phyloP scores from a whole-genome alignment of 106 monocot species.

The Posidonia australis region DNA sequence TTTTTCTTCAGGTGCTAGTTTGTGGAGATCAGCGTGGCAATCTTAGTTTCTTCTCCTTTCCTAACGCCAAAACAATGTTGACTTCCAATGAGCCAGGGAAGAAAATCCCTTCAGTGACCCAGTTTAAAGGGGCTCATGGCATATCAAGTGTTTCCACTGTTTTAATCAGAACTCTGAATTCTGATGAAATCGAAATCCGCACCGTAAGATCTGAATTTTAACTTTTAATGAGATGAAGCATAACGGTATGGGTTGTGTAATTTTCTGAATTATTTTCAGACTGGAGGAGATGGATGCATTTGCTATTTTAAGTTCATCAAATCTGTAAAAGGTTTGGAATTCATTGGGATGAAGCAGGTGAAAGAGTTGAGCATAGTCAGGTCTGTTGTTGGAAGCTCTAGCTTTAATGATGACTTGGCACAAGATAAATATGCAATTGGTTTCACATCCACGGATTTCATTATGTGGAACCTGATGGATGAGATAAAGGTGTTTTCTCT shows the following conservation, averaged over 20 bases:
- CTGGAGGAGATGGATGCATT: constrained; percentile 97
- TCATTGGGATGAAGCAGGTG: constrained; percentile 85
- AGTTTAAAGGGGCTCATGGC: constrained; percentile 97
- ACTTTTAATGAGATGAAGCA: neutral
- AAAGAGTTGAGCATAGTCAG: constrained; percentile 72
- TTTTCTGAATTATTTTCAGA: constrained; percentile 32
- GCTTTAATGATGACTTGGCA: constrained; percentile 13
- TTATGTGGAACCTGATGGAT: constrained; percentile 65
- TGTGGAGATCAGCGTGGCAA: constrained; percentile 94
- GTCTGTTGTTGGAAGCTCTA: constrained; percentile 24
- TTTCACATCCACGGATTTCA: constrained; percentile 81
- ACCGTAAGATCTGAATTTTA: constrained; percentile 35
- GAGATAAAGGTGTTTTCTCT: constrained; percentile 61
- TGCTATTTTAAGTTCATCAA: constrained; percentile 68
- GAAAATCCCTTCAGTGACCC: constrained; percentile 22
- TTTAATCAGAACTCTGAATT: constrained; percentile 20
- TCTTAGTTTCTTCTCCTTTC: constrained; percentile 51
- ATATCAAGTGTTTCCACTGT: constrained; percentile 76
- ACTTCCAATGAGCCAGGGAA: constrained; percentile 6
- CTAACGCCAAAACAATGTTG: constrained; percentile 6
- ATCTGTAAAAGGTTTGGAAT: constrained; percentile 34
- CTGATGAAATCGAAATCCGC: constrained; percentile 39
- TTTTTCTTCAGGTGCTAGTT: constrained; percentile 46
- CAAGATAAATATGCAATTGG: constrained; percentile 55
- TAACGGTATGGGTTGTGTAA: neutral